Base-by-base conservation (phyloP, 1,284 basidiomycete species). In the Irpex sp. region DNA sequence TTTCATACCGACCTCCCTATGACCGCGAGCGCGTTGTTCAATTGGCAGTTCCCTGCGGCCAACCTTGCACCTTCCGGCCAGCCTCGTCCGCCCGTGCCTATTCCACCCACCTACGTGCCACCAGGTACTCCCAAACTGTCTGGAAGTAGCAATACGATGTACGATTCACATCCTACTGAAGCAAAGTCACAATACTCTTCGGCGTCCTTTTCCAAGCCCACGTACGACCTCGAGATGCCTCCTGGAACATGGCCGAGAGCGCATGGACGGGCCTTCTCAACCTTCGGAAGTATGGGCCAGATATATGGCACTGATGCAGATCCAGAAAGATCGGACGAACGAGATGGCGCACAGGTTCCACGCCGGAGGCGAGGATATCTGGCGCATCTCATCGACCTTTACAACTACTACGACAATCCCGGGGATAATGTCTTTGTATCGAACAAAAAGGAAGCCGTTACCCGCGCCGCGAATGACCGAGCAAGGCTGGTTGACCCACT, bases 191-290 rank as follows among this genome's bases (percentile, higher is more conserved):
- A 73, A 65, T 82, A 75, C 64, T 76, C 81, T 0, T 70, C 85
- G 52, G 80, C 83, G 10, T 84, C 84, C 5, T 19, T 51, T 2
- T 81, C 84, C 71, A 73, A 77, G 57, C 84, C 87, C 64, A 83
- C 85, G 16, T 80, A 84, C 64, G 82, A 85, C 52, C 85, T 88
- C 57, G 73, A 72, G 18, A 76, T 82, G 7, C 86, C 85, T 3
- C 69, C 72, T 51, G 69, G 73, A 58, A 75, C 74, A 1, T 79
- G 82, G 65, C 62, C 75, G 19, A 67, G 66, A 23, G 63, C 70
- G 14, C 49, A 28, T 51, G 49, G 49, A 51, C 49, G 23, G 2
- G 49, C 49, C 49, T 51, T 51, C 49, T 51, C 49, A 6, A n/a
- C 23, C 19, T 28, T 19, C 4, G 49, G 23, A 14, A 51, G 49